Evolutionary conservation across 495 filamentous ascomycete species (phyloP).

Genomic region (Aspergillus nidulans): DNA sequence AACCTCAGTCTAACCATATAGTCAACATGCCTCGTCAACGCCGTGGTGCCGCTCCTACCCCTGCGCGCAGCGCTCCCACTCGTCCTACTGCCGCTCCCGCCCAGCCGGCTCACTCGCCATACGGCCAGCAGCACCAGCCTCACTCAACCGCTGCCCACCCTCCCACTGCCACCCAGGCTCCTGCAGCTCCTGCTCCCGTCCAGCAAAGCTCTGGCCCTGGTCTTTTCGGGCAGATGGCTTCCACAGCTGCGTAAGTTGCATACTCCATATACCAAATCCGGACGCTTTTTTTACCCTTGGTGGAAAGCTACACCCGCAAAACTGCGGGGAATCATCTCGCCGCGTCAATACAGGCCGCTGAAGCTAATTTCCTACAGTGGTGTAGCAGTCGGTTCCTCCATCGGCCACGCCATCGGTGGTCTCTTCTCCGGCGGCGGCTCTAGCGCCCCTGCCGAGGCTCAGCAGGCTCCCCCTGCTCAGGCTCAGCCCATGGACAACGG

Average conservation of each 20-base stretch:
- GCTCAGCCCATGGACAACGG: conserved; percentile 44
- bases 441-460: conserved; percentile 53
- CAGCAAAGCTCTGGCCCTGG: conserved; percentile 62
- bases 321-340: not conserved
- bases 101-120: conserved; percentile 53
- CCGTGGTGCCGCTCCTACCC: conserved; percentile 53
- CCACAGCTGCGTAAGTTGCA: conserved; percentile 70
- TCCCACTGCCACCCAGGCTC: conserved; percentile 41
- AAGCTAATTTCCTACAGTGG: conserved; percentile 52
- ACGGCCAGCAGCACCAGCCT: conserved; percentile 37
- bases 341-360: not conserved
- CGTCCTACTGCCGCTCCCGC: conserved; percentile 64
- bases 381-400: conserved; percentile 89
- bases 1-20: conserved; percentile 13
- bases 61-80: conserved; percentile 56
- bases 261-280: not conserved
- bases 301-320: not conserved
- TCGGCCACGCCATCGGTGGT: conserved; percentile 90
- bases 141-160: conserved; percentile 63
- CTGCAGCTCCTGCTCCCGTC: conserved; percentile 35
- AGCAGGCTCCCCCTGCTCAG: conserved; percentile 38
- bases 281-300: not conserved
- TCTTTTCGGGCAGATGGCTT: conserved; percentile 81
- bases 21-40: conserved; percentile 74
- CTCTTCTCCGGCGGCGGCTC: conserved; percentile 69